phyloP scores from a whole-genome alignment of 768 basidiomycete genomes.

The Xerocomellus chrysenteron region DNA sequence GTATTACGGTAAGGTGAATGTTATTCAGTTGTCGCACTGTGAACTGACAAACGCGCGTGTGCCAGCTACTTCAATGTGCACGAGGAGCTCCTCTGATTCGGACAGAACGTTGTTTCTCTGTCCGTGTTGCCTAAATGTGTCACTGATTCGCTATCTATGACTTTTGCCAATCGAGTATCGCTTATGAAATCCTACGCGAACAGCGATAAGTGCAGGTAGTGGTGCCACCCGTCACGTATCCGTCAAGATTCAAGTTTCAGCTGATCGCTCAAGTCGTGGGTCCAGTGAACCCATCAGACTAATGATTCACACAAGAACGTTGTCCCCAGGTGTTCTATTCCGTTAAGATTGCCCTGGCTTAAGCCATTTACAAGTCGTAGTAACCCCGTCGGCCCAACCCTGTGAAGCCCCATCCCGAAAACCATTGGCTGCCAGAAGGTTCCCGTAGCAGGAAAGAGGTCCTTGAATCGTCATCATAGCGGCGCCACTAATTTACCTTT shows the following conservation, averaged over 20 bases:
- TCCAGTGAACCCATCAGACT: not conserved
- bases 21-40: not conserved
- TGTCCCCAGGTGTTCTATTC: not conserved
- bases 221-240: not conserved
- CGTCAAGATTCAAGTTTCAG: not conserved
- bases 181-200: not conserved
- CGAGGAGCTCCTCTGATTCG: slow-evolving; percentile 42
- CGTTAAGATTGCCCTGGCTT: not conserved
- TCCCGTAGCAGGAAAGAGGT: not conserved
- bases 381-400: not conserved
- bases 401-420: not conserved
- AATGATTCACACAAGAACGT: not conserved
- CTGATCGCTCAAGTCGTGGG: not conserved
- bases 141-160: not conserved
- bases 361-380: not conserved
- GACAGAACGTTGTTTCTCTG: not conserved
- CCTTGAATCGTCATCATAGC: not conserved
- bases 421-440: not conserved
- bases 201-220: not conserved
- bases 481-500: not conserved
- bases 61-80: slow-evolving; percentile 53
- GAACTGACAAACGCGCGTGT: not conserved
- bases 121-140: not conserved
- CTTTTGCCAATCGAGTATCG: not conserved
- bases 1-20: slow-evolving; percentile 57